These are phyloP conservation scores for Trichoderma sp. DNA, from an alignment of 2,329 filamentous ascomycete species.

Conservation along the genomic window DNA sequence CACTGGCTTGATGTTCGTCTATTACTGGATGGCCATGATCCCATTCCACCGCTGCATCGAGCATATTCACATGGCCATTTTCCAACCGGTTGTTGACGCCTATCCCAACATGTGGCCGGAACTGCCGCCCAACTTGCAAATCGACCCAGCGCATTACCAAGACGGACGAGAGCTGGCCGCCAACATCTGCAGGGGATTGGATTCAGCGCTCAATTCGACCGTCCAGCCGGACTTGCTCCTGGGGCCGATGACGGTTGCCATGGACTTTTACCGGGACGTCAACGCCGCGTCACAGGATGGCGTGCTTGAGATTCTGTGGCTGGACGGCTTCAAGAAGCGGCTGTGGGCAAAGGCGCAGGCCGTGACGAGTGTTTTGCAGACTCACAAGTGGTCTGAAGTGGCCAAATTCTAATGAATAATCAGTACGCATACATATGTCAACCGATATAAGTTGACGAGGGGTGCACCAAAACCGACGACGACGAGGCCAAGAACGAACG, in stretches of 20 bases:
- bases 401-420: slow-evolving; percentile 30
- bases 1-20: slow-evolving; percentile 50
- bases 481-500: background rate
- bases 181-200: slow-evolving; percentile 53
- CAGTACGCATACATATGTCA: background rate
- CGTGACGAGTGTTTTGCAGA: slow-evolving; percentile 42
- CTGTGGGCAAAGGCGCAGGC: slow-evolving; percentile 44
- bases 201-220: slow-evolving; percentile 46
- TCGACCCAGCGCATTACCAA: slow-evolving; percentile 47
- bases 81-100: slow-evolving; percentile 45
- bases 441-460: background rate
- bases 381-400: slow-evolving; percentile 43
- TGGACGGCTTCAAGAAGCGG: slow-evolving; percentile 45
- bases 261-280: slow-evolving; percentile 45
- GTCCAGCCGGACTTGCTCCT: slow-evolving; percentile 50
- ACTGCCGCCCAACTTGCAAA: slow-evolving; percentile 40
- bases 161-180: slow-evolving; percentile 48
- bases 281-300: slow-evolving; percentile 43
- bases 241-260: slow-evolving; percentile 45
- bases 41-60: slow-evolving; percentile 52
- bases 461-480: background rate
- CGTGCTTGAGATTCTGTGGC: slow-evolving; percentile 50
- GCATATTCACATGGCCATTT: slow-evolving; percentile 46
- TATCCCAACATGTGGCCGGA: slow-evolving; percentile 43
- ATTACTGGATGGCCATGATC: slow-evolving; percentile 56